Evolutionary conservation across 164 flowering plant genomes (phyloP).

Genomic region (Protea cynaroides): DNA sequence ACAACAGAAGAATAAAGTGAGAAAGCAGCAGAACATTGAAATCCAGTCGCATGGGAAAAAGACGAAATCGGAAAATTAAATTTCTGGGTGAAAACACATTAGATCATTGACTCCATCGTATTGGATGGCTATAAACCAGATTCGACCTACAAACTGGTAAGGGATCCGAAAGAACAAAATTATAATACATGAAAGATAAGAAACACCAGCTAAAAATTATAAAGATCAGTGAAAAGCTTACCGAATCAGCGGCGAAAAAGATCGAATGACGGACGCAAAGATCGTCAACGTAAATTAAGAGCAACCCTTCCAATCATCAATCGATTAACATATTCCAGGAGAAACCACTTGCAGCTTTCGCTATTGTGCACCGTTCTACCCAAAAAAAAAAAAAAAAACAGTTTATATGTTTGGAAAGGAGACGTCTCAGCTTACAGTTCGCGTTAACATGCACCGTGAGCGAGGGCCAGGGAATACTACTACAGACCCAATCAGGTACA

Average conservation of each 20-base stretch:
- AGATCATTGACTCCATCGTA: neutral
- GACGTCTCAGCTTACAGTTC: too few relatives aligned
- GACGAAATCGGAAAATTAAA: too few relatives aligned
- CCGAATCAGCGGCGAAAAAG: neutral
- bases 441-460: too few relatives aligned
- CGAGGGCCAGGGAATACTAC: too few relatives aligned
- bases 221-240: neutral
- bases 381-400: too few relatives aligned
- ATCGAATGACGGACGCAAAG: neutral
- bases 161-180: neutral
- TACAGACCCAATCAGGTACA: too few relatives aligned
- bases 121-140: neutral
- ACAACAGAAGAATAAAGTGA: neutral
- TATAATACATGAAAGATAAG: neutral
- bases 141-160: neutral
- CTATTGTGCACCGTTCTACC: neutral
- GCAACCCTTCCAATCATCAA: too few relatives aligned
- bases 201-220: neutral
- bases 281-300: neutral
- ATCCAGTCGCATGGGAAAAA: neutral
- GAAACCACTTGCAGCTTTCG: neutral
- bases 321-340: too few relatives aligned
- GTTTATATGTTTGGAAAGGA: too few relatives aligned
- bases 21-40: neutral
- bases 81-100: neutral